Percentiles rank a stretch among this genome's conserved stretches.
Evolutionary conservation across 1,139 yeast genomes (phyloP).

Genomic region (Pichia sp.): DNA sequence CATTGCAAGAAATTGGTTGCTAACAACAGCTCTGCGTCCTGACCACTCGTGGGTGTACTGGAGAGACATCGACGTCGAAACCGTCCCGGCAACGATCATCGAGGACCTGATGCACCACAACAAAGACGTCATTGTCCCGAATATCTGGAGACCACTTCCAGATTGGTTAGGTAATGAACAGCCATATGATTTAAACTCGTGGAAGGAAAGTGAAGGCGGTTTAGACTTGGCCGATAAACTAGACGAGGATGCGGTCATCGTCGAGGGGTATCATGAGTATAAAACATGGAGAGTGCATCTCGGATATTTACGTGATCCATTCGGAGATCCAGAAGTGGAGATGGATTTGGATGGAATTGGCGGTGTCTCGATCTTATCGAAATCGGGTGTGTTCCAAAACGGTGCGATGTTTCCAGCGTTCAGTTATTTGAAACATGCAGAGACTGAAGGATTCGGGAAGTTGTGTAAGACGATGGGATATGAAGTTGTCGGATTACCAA

Average conservation of each 20-base stretch:
- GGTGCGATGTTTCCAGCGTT: constrained; percentile 44
- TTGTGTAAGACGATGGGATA: constrained; percentile 39
- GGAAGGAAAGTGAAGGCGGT: constrained; percentile 80
- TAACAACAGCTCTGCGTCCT: constrained; percentile 69
- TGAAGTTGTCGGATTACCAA: constrained; percentile 39
- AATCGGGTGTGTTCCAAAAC: constrained; percentile 35
- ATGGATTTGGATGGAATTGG: constrained; percentile 43
- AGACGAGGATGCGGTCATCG: constrained; percentile 83
- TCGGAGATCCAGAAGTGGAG: constrained; percentile 41
- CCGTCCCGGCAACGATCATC: constrained; percentile 76
- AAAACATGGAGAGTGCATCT: constrained; percentile 44
- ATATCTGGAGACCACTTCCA: constrained; percentile 88
- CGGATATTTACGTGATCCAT: constrained; percentile 40
- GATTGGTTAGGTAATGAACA: constrained; percentile 75
- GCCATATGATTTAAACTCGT: constrained; percentile 83
- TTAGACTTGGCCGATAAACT: constrained; percentile 62
- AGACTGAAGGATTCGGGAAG: constrained; percentile 43
- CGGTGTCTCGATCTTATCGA: constrained; percentile 40
- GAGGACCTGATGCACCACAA: constrained; percentile 73
- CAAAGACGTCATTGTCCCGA: constrained; percentile 87
- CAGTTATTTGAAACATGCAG: constrained; percentile 41
- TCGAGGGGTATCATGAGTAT: constrained; percentile 67
- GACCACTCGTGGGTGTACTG: constrained; percentile 94
- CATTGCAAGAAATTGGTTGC: constrained; percentile 69
- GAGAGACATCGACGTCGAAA: constrained; percentile 90